A percentile compares a stretch with the other conserved stretches of the same genome.
Evolutionary conservation across 345 rosid species (phyloP).

Genomic region (Lagerstroemia speciosa): DNA sequence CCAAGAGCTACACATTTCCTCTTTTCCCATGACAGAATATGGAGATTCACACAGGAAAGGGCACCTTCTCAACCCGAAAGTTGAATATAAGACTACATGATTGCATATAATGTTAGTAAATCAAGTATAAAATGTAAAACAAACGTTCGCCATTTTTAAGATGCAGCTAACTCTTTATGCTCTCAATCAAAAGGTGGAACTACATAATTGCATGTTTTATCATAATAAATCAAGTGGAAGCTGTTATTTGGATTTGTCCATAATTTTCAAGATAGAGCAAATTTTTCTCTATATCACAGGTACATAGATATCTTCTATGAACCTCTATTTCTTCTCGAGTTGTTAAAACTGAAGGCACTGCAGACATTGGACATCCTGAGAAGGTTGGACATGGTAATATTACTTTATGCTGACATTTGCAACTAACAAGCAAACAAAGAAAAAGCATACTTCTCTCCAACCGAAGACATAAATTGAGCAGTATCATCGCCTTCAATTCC

Average conservation of each 20-base stretch:
- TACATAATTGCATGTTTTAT: not conserved
- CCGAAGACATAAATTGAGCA: slow-evolving; percentile 48
- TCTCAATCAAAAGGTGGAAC: not conserved
- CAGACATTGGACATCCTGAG: not conserved
- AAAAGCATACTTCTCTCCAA: slow-evolving; percentile 50
- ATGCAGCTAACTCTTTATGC: not conserved
- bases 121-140: not conserved
- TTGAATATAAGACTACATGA: not conserved
- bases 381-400: not conserved
- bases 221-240: not conserved
- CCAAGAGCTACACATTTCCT: too few relatives aligned
- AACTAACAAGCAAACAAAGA: not conserved
- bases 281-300: not conserved
- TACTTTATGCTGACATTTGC: not conserved
- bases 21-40: too few relatives aligned
- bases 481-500: slow-evolving; percentile 61
- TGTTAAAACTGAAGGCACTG: not conserved
- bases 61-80: not conserved
- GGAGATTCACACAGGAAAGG: not conserved
- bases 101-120: not conserved
- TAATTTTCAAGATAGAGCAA: not conserved
- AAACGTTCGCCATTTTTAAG: not conserved
- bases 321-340: not conserved
- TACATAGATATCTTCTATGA: not conserved
- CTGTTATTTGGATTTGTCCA: not conserved